Base-by-base conservation (phyloP, 768 basidiomycete genomes). In the Rhodocollybia butyracea region DNA sequence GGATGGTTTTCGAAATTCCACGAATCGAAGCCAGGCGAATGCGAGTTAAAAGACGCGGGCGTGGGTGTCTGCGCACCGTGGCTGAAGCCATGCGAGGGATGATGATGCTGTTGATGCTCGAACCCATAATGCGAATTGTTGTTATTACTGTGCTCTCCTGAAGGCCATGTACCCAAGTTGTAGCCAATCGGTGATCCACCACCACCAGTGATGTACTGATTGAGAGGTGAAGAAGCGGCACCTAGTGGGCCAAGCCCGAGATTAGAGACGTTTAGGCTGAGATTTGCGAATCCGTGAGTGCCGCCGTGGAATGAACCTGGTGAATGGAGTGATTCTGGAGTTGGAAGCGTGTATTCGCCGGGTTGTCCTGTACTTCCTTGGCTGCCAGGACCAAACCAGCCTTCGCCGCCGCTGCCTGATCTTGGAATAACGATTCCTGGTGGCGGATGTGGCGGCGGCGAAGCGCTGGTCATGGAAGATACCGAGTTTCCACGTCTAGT, bases 351-450 rank as follows among this genome's bases (percentile, higher is more conserved):
- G 61, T 76, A 79, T 42, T 76, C 75, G 5, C 68, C 66, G 47
- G 60, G 61, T 4, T 7, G 4, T 17, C 39, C 39, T 40, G 21
- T 17, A 36, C 47, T 46, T 10, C 46, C 48, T 26, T 50, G 48
- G 38, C 48, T 50, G 3, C 48, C 48, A 19, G 48, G 34, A 21
- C 48, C 48, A 34, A 22, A 50, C 48, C 48, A 50, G 6, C 48
- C 48, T 22, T 50, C 48, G 13, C 17, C 30, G 12, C 30, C 46
- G 12, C 17, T 15, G 5, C 61, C 64, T 51, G 61, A 60, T 17
- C 57, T 56, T 30, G 86, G 89, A 61, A 90, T 90, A 47, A 88
- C 73, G 65, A 91, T 89, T 10, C 86, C 60, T 85, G 84, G 21
- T 32, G 57, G 56, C 17, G 61, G 66, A 19, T 65, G 67, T 8